These are phyloP conservation scores for Pichia cabralensis DNA, from an alignment of 805 yeast genomes.

Conservation along the genomic window DNA sequence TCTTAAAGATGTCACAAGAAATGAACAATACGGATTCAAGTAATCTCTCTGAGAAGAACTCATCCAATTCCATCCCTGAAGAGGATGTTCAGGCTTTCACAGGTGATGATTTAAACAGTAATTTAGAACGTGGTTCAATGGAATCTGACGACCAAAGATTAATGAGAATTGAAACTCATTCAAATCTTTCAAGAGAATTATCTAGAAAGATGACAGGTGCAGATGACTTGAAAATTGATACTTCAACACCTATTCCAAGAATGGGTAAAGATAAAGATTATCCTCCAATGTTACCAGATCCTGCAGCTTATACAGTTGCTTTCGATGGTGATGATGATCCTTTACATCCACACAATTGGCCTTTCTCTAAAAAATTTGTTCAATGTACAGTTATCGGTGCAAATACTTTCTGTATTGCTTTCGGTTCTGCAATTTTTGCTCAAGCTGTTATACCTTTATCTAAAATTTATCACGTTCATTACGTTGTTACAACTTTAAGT, in stretches of 20 bases:
- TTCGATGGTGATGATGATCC: conserved; percentile 79
- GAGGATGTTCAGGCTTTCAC: not conserved
- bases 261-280: conserved; percentile 63
- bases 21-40: too few species aligned
- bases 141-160: conserved; percentile 4
- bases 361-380: conserved; percentile 33
- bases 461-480: conserved; percentile 47
- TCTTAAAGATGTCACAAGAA: too few species aligned
- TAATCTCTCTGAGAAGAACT: too few species aligned
- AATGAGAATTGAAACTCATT: conserved; percentile 13
- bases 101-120: not conserved
- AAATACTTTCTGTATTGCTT: conserved; percentile 42
- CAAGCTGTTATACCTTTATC: conserved; percentile 43
- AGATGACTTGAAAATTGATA: conserved; percentile 24
- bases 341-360: conserved; percentile 72
- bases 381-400: conserved; percentile 39
- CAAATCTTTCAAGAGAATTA: conserved; percentile 17
- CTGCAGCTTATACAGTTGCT: conserved; percentile 51
- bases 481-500: conserved; percentile 63
- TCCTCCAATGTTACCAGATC: conserved; percentile 52
- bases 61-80: too few species aligned
- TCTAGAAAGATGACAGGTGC: conserved; percentile 36
- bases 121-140: not conserved
- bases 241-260: conserved; percentile 33
- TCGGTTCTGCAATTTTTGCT: conserved; percentile 81